A percentile compares a stretch with the other conserved stretches of the same genome.
phyloP scores from a whole-genome alignment of 345 rosid species.

The Microcos paniculata region DNA sequence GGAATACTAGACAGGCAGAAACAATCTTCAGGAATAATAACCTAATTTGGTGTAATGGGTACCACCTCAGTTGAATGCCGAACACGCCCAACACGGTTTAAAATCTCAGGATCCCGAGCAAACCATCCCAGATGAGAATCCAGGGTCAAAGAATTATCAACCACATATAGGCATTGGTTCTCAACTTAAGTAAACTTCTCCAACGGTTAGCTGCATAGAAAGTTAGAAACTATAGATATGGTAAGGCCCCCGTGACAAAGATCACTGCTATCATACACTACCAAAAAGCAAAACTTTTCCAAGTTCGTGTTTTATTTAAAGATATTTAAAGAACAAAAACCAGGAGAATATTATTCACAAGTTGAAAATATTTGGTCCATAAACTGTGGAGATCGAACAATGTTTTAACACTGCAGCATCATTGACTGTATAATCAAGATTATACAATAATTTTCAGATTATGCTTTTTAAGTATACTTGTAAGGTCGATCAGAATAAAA shows the following conservation, averaged over 20 bases:
- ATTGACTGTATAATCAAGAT: neutral
- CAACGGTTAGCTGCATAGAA: neutral
- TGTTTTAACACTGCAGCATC: neutral
- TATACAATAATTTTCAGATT: neutral
- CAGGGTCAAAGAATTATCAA: neutral
- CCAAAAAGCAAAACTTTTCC: too few relatives aligned
- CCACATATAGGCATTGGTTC: neutral
- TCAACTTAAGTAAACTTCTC: neutral
- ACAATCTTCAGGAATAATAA: conserved; percentile 73
- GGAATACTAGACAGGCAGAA: conserved; percentile 67
- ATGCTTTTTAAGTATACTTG: neutral
- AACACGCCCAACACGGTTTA: conserved; percentile 61
- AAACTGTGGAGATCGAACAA: neutral
- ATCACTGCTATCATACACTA: neutral
- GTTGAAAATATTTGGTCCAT: neutral
- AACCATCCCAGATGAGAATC: conserved; percentile 73
- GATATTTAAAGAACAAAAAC: neutral
- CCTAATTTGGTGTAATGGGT: conserved; percentile 38
- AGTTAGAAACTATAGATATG: neutral
- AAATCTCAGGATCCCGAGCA: conserved; percentile 67
- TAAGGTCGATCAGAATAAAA: neutral
- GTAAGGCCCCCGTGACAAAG: neutral
- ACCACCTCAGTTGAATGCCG: conserved; percentile 40
- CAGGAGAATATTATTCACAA: neutral
- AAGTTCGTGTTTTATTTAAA: neutral